Conservation (phyloP, 345 rosid genomes). For the Brassica carinata region DNA sequence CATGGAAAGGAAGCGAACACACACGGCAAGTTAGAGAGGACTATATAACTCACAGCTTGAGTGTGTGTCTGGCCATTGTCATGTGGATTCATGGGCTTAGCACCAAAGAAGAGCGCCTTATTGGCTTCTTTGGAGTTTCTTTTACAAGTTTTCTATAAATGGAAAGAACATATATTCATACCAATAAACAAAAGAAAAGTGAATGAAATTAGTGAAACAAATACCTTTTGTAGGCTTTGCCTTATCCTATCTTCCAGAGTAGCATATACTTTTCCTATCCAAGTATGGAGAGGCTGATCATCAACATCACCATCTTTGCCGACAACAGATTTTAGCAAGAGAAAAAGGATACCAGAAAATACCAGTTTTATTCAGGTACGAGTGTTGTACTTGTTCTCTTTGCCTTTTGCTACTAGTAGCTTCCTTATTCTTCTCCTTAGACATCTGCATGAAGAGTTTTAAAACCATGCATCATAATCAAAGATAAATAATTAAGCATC, state of each 20-base stretch:
- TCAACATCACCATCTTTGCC: conserved; percentile 5
- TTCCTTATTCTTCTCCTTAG: conserved; percentile 8
- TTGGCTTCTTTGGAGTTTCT: conserved; percentile 37
- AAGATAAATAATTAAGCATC: conserved; percentile 3
- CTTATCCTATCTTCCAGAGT: neutral
- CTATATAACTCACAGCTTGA: conserved; percentile 46
- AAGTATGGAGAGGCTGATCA: conserved; percentile 46
- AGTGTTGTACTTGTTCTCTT: conserved; percentile 12
- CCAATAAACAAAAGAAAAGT: neutral
- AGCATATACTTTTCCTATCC: conserved; percentile 41
- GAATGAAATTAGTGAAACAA: neutral
- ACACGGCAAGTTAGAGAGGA: neutral
- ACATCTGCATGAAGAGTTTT: neutral
- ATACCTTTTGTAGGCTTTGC: neutral
- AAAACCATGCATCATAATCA: neutral
- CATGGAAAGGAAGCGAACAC: neutral
- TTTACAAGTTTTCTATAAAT: neutral
- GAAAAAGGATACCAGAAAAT: neutral
- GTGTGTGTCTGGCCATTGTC: conserved; percentile 26
- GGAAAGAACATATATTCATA: neutral
- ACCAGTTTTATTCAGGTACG: conserved; percentile 9
- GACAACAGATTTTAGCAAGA: neutral
- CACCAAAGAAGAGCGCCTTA: conserved; percentile 24
- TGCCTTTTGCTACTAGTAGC: conserved; percentile 19
- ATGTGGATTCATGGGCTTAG: conserved; percentile 3